A percentile compares a stretch with the other conserved stretches of the same genome.
Conservation (phyloP, 106 monocot species). For the Platanthera zijinensis region DNA sequence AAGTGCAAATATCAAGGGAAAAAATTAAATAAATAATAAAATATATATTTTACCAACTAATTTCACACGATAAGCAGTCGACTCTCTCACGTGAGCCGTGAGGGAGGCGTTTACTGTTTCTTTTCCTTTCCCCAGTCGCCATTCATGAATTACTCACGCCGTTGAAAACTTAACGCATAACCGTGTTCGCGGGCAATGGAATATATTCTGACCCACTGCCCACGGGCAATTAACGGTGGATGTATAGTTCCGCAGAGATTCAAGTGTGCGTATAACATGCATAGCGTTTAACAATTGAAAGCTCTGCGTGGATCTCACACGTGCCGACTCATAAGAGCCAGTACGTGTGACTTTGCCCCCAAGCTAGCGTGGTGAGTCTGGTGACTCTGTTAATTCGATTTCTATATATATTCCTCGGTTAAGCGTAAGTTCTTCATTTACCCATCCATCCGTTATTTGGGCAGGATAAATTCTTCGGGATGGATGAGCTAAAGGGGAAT, state of each 20-base stretch:
- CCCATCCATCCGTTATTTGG: too few relatives aligned
- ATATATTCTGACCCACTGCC: not conserved
- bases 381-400: not conserved
- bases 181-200: not conserved
- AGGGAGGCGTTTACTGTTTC: not conserved
- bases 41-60: not conserved
- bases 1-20: not conserved
- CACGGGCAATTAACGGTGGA: not conserved
- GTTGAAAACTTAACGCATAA: not conserved
- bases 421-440: too few relatives aligned
- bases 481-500: not conserved
- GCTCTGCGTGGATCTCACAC: not conserved
- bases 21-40: not conserved
- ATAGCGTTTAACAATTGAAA: not conserved
- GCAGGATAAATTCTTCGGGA: too few relatives aligned
- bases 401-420: not conserved
- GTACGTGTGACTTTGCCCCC: not conserved
- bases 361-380: not conserved
- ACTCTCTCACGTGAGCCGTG: not conserved
- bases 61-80: not conserved
- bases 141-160: not conserved
- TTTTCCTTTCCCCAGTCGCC: not conserved
- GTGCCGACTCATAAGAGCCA: not conserved
- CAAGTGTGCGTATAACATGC: not conserved
- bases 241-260: not conserved